These are phyloP conservation scores for Cicer judaicum DNA, from an alignment of 306 rosid genomes.

Conservation along the genomic window DNA sequence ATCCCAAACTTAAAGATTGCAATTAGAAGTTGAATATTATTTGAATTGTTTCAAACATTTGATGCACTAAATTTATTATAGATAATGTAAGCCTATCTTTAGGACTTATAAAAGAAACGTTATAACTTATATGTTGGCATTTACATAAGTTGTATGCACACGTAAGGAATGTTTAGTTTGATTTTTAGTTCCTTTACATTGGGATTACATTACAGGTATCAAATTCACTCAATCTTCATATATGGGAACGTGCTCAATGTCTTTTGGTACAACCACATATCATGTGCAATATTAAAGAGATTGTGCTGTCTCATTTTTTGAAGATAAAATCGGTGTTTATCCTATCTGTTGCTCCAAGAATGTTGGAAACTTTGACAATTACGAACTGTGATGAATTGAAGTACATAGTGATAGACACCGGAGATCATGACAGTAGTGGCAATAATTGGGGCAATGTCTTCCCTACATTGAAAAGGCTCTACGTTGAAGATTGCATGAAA, in stretches of 20 bases:
- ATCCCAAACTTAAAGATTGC: background rate
- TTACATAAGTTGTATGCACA: background rate
- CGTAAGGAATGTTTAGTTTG: background rate
- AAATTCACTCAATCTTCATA: background rate
- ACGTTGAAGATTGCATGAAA: background rate
- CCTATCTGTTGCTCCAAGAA: background rate
- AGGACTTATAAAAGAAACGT: background rate
- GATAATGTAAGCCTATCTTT: background rate
- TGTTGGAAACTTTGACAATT: conserved; percentile 1
- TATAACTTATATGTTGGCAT: background rate
- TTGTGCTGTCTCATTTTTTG: background rate
- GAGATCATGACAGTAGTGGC: background rate
- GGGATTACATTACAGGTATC: background rate
- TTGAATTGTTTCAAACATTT: background rate
- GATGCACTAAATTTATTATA: background rate
- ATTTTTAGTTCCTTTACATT: background rate
- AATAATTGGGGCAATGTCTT: background rate
- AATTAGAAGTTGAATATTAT: background rate
- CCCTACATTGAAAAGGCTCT: background rate
- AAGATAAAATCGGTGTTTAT: conserved; percentile 8
- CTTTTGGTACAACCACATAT: background rate
- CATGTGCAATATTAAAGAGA: background rate
- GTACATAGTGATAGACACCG: background rate
- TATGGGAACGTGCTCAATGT: background rate
- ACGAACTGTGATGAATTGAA: background rate